phyloP scores from a whole-genome alignment of 2,329 filamentous ascomycete species.

The Capronia epimyces region DNA sequence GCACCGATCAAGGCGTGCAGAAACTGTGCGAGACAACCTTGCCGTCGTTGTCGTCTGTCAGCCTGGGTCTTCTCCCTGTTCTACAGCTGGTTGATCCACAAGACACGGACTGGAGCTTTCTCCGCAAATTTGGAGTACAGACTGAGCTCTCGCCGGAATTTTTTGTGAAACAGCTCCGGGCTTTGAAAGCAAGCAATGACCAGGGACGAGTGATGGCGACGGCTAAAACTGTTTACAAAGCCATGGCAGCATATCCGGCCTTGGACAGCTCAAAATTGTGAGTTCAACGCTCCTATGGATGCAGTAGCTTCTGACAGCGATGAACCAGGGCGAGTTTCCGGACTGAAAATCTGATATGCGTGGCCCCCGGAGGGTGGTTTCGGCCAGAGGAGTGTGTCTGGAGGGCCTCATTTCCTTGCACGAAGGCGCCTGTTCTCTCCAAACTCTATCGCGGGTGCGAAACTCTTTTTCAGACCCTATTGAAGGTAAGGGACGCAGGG shows the following conservation, averaged over 20 bases:
- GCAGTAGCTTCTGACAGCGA: constrained; percentile 9
- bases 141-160: constrained; percentile 9
- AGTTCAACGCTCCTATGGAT: constrained; percentile 6
- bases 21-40: constrained; percentile 13
- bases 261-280: constrained; percentile 5
- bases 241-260: constrained; percentile 3
- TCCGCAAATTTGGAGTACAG: constrained; percentile 11
- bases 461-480: constrained; percentile 4
- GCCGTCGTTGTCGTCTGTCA: constrained; percentile 7
- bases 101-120: constrained; percentile 9
- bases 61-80: constrained; percentile 10
- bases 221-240: constrained; percentile 10
- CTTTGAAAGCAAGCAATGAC: constrained; percentile 8
- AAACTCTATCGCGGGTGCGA: constrained; percentile 10
- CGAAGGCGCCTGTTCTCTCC: constrained; percentile 9
- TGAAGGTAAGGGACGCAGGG: constrained; percentile 11
- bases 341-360: constrained; percentile 7
- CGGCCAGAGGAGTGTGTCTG: constrained; percentile 8
- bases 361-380: constrained; percentile 7
- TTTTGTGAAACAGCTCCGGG: constrained; percentile 11
- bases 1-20: constrained; percentile 10
- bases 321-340: constrained; percentile 7
- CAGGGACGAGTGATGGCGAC: not conserved
- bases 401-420: constrained; percentile 11
- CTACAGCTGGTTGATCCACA: constrained; percentile 7